Evolutionary conservation across 306 rosid species (phyloP).

Genomic region (Acacia melanoxylon): DNA sequence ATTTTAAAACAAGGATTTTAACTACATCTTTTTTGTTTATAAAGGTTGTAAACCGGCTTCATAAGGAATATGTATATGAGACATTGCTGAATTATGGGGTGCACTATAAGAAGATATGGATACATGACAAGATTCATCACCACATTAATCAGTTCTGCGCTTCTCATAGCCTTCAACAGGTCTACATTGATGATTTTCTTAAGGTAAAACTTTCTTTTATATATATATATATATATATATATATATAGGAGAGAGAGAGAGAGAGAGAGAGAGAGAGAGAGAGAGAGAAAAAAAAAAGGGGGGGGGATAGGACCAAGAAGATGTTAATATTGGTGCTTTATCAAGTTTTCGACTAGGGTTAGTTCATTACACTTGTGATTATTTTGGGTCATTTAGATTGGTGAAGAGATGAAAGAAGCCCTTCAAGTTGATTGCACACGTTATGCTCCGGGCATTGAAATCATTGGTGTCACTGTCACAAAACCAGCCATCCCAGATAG

Average conservation of each 20-base stretch:
- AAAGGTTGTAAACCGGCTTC: constrained; percentile 87
- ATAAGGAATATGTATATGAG: constrained; percentile 69
- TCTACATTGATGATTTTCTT: constrained; percentile 93
- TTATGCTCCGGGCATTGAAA: constrained; percentile 94
- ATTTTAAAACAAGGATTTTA: constrained; percentile 16
- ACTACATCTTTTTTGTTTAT: background rate
- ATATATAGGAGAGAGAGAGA: accelerated
- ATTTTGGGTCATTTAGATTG: constrained; percentile 61
- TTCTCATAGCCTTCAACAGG: constrained; percentile 83
- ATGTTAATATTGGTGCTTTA: too few species aligned
- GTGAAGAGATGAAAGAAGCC: constrained; percentile 90
- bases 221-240: too few species aligned
- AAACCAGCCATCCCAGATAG: constrained; percentile 83
- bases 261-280: too few species aligned
- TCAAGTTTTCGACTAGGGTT: too few species aligned
- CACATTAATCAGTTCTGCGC: constrained; percentile 95
- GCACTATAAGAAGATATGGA: constrained; percentile 88
- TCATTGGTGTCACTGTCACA: constrained; percentile 77
- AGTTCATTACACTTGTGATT: background rate
- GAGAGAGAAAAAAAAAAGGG: too few species aligned
- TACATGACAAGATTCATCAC: constrained; percentile 94
- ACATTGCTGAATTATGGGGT: constrained; percentile 87
- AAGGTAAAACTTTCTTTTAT: constrained; percentile 42
- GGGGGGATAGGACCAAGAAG: too few species aligned
- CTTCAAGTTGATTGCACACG: constrained; percentile 90